Base-by-base conservation (phyloP, 805 yeast species). In the Pichia manshurica region DNA sequence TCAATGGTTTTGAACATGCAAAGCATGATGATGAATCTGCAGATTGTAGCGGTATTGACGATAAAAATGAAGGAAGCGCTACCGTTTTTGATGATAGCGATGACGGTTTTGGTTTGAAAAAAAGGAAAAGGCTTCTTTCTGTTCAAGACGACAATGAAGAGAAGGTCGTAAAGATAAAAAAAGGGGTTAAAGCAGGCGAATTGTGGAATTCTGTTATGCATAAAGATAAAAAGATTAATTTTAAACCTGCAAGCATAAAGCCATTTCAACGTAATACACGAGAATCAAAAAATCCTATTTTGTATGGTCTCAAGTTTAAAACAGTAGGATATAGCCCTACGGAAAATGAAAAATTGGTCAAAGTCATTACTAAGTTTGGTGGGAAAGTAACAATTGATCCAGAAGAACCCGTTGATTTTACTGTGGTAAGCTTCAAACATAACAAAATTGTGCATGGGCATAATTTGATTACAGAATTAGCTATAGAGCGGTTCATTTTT, bases 401-500 rank as follows among this genome's bases (percentile, higher is more conserved):
- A 6, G 49, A 35, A 5, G 33, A 16, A 1, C 22, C 44, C 1
- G 39, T 47, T 0, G 44, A 55, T 20, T 60, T 54, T 36, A 45
- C 53, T 1, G 39, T 64, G 5, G 57, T 60, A 2, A 59, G 45
- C 44, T 60, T 59, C 19, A 55, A 49, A 16, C 16, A 43, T 8
- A 40, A 51, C 10, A 35, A 39, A 3, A 17, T 34, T 3, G 38
- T 48, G 7, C 22, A 22, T 10, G 46, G 9, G 0, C 12, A 31
- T 1, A 38, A 44, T 15, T 29, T 48, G 1, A 55, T 64, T 12
- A 64, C 67, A 1, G 68, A 64, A 42, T 42, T 57, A 12, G 66
- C 57, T 1, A 53, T 64, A 8, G 67, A 64, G 45, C 49, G 67
- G 20, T 59, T 64, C 36, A 48, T 64, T 8, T 64, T 43, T 21